Evolutionary conservation across 2,329 filamentous ascomycete genomes (phyloP).

Genomic region (Beauveria brongniartii): DNA sequence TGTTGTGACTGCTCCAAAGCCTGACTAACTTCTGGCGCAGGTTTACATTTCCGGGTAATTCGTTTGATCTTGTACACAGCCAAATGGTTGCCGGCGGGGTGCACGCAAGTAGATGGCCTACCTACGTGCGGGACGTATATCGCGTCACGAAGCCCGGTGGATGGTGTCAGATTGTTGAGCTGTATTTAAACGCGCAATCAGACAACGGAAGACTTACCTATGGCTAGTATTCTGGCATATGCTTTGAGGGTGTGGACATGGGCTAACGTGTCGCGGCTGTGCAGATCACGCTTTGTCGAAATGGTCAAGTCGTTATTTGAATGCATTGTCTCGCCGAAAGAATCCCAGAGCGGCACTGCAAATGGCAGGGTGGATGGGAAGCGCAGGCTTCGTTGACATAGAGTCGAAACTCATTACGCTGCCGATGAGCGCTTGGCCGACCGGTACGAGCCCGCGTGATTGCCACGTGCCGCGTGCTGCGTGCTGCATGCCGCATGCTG

Average conservation of each 20-base stretch:
- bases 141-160: conserved; percentile 65
- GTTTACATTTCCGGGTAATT: conserved; percentile 59
- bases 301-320: conserved; percentile 60
- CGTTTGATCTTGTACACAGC: conserved; percentile 81
- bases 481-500: background rate
- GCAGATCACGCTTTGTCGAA: conserved; percentile 54
- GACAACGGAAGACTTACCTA: conserved; percentile 71
- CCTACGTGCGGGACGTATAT: conserved; percentile 69
- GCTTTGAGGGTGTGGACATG: background rate
- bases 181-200: conserved; percentile 79
- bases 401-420: conserved; percentile 57
- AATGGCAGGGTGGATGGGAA: conserved; percentile 48
- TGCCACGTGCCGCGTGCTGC: background rate
- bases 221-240: conserved; percentile 29
- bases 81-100: conserved; percentile 65
- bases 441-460: conserved; percentile 37
- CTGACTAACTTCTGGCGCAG: conserved; percentile 22
- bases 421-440: conserved; percentile 63
- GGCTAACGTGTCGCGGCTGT: conserved; percentile 7
- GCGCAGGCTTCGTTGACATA: conserved; percentile 60
- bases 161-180: conserved; percentile 84
- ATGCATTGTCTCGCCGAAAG: conserved; percentile 54
- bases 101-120: conserved; percentile 61
- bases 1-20: background rate
- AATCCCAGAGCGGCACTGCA: conserved; percentile 57